These are phyloP conservation scores for Millerago galiae DNA, from an alignment of 805 yeast species.

Conservation along the genomic window DNA sequence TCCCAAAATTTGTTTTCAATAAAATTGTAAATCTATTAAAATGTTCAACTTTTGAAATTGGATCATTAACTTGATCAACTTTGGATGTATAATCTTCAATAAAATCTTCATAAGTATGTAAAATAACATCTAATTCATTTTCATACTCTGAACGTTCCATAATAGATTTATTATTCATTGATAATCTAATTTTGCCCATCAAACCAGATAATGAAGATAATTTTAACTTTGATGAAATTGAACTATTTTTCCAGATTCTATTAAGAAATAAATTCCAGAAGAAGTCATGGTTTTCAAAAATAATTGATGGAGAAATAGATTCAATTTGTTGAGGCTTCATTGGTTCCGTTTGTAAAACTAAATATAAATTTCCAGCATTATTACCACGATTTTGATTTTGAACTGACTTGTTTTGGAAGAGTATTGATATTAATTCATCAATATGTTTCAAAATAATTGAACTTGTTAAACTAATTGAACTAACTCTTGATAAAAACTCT, in stretches of 20 bases:
- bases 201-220: conserved; percentile 2
- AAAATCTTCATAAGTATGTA: conserved; percentile 1
- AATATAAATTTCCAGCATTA: not conserved
- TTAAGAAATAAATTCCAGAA: conserved; percentile 1
- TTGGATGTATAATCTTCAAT: conserved; percentile 4
- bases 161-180: not conserved
- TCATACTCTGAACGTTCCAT: not conserved
- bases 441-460: not conserved
- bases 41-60: conserved; percentile 7
- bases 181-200: conserved; percentile 1
- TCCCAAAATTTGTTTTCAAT: conserved; percentile 17
- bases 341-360: conserved; percentile 9
- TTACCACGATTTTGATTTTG: not conserved
- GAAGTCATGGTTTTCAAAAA: not conserved
- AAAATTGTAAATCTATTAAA: conserved; percentile 13
- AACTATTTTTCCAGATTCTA: conserved; percentile 1
- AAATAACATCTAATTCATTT: not conserved
- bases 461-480: no score
- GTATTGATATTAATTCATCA: not conserved
- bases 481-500: no score
- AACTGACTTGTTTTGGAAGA: not conserved
- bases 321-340: conserved; percentile 2
- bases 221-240: not conserved
- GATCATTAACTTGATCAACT: not conserved
- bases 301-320: not conserved